phyloP scores from a whole-genome alignment of 768 basidiomycete genomes.

The Mycena vitilis region DNA sequence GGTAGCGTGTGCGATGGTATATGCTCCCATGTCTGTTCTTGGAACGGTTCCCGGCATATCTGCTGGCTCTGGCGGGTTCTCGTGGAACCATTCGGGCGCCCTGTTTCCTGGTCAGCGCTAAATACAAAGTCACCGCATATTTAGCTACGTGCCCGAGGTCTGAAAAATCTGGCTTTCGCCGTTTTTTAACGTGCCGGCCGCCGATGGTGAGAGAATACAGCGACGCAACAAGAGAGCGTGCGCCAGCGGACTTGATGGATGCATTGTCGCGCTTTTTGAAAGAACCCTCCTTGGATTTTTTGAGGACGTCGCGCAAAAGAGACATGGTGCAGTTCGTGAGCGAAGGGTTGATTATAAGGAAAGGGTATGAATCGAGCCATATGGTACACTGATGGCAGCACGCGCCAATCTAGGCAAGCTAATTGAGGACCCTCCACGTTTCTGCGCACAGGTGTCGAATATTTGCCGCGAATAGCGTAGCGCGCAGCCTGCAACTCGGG shows the following conservation, averaged over 20 bases:
- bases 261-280: constrained; percentile 27
- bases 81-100: constrained; percentile 33
- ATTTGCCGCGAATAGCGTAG: too few species aligned
- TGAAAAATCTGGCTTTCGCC: constrained; percentile 32
- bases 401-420: constrained; percentile 17
- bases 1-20: constrained; percentile 30
- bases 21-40: constrained; percentile 26
- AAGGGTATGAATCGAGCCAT: constrained; percentile 18
- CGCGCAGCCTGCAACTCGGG: too few species aligned
- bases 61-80: constrained; percentile 19
- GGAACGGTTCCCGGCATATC: constrained; percentile 32
- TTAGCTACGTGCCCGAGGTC: constrained; percentile 11
- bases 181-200: constrained; percentile 34
- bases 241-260: constrained; percentile 35
- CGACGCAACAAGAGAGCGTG: constrained; percentile 35
- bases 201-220: constrained; percentile 33
- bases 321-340: constrained; percentile 21
- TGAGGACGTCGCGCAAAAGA: constrained; percentile 35
- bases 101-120: not conserved
- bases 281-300: constrained; percentile 27
- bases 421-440: constrained; percentile 20
- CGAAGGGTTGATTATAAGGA: not conserved
- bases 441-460: too few species aligned
- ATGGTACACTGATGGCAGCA: constrained; percentile 32
- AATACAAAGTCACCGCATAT: not conserved